Base-by-base conservation (phyloP, 1,284 basidiomycete genomes). In the Anthracocystis setariae region DNA sequence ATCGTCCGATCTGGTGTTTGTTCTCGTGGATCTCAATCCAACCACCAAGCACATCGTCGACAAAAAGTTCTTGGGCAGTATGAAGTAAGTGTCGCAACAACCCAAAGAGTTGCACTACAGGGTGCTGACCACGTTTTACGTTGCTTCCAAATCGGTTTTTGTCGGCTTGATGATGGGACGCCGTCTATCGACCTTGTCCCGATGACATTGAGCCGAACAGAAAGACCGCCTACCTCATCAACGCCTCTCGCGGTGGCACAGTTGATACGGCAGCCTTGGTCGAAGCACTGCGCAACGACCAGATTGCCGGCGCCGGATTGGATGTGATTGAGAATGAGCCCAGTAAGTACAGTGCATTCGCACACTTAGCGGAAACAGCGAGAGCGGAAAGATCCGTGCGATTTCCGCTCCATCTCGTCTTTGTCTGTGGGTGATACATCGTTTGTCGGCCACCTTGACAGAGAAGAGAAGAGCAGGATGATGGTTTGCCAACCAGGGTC, bases 321-420 rank as follows among this genome's bases (percentile, higher is more conserved):
- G 95, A 98, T 82, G 95, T 98, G 32, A 89, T 97, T 12, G 92
- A 94, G 71, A 92, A 92, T 29, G 95, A 98, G 83, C 95, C 95
- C 0, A 84, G 70, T 73, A 23, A 63, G 70, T 68, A 4, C 13
- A n/a, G n/a, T n/a, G n/a, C n/a, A n/a, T n/a, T n/a, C n/a, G n/a
- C n/a, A n/a, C 2, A 2, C 37, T 18, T 29, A 15, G 9, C 47
- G 59, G 49, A 52, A 52, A 60, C 9, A 60, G 18, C 57, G 44
- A 40, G 51, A 49, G 15, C 54, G 62, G 62, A 46, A 58, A 58
- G 55, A 58, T 58, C 62, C 46, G 55, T 20, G 20, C 29, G 9
- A 20, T 39, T 38, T 38, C 3, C 13, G 35, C 42, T 29, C 24
- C 46, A 20, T 38, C 29, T 29, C 29, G 7, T 5, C 7, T 5